Base-by-base conservation (phyloP, 352 stramenopile species). In the Globisporangium parvum region DNA sequence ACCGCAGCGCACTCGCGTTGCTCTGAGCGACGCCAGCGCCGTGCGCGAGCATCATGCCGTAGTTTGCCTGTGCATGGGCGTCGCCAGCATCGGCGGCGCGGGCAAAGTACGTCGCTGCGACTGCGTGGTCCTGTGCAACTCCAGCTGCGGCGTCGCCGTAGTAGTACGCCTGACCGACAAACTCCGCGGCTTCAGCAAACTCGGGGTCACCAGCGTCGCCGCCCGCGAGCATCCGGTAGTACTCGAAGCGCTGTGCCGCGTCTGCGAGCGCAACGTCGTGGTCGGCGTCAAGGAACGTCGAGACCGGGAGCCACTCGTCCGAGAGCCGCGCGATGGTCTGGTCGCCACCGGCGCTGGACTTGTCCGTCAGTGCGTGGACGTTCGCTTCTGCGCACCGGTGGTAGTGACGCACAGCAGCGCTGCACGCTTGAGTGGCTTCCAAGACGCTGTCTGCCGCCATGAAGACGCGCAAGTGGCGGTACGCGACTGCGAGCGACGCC, bases 111-210 rank as follows among this genome's bases (percentile, higher is more conserved):
- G 73, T 59, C 2, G 73, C 75, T 1, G 80, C 82, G 47, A 66
- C 65, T 15, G 52, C 65, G 14, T 74, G 74, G 45, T 93, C 67
- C n/a, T 66, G 65, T 3, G 58, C 58, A 0, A 93, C 65, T 0
- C 79, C 76, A 20, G 75, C 82, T 12, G 71, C 76, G 1, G 69
- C 69, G 44, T 93, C 77, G 8, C 82, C 82, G 37, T 87, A 89
- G 52, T 83, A 91, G 39, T 87, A 79, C 51, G 83, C 75, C 62
- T 89, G 80, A 9, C 74, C 82, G 12, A 93, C 71, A 26, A 70
- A 69, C 26, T 88, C 70, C 17, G 82, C 80, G 2, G 82, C 82
- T 45, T 77, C 69, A 11, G 69, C 57, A 57, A 71, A 88, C 53
- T 80, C 67, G 9, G 85, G 73, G 46, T 89, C 76, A 49, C 75